Base-by-base conservation (phyloP, 2,329 filamentous ascomycete genomes). In the Penicillium sp. region DNA sequence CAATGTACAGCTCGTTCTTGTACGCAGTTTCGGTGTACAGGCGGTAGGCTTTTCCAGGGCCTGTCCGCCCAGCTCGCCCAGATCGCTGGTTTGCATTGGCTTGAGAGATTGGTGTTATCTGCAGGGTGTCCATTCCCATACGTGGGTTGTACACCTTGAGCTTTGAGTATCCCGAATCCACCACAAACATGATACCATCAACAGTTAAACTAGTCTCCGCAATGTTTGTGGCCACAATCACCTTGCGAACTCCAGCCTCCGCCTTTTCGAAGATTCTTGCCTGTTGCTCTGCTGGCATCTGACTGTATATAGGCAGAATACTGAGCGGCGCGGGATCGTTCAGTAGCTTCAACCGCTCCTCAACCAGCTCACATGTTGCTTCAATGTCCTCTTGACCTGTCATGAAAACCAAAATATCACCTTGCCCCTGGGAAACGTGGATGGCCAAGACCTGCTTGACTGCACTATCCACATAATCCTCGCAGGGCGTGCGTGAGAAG, bases 351-450 rank as follows among this genome's bases (percentile, higher is more conserved):
- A 99, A 81, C 44, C 95, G 84, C 71, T 97, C 93, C 54, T 91
- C 90, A 3, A 98, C 84, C 21, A 98, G 81, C 70, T 99, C 95
- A 71, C 95, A 99, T 0, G 96, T 99, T 43, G 90, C 90, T 74
- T 99, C 95, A 60, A 99, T 99, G 70, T 99, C 95, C 76, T 99
- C 96, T 73, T 98, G 95, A 11, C 95, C 95, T 0, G 96, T 99
- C 95, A 99, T 99, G 76, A 99, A 99, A 9, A 99, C 93, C 9
- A 99, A 80, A 55, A 99, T 98, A 76, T 99, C 95, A 13, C 95
- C 95, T 0, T 87, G 78, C 0, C 91, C 91, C 81, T 98, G 96
- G 0, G 93, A 96, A 11, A 99, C 93, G 68, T 99, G 95, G 51
- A 99, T 98, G 1, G 92, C 89, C 47, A 99, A 82, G 39, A 97